These are phyloP conservation scores for Prunus armeniaca DNA, from an alignment of 306 rosid species.

Conservation along the genomic window DNA sequence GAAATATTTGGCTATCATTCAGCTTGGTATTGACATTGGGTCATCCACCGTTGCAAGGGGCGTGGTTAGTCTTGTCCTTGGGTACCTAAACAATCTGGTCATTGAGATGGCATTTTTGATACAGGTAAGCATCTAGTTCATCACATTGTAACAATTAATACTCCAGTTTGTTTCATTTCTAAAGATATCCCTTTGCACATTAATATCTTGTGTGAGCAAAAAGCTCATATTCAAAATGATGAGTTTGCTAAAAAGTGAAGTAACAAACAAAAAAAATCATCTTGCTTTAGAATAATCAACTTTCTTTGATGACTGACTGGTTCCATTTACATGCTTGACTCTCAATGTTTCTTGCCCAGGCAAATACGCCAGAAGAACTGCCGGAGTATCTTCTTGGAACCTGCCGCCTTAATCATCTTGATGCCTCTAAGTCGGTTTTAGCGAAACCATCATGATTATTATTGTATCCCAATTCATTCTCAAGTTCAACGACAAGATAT, in stretches of 20 bases:
- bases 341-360: conserved; percentile 38
- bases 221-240: no score
- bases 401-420: conserved; percentile 78
- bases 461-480: background rate
- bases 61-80: conserved; percentile 75
- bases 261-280: no score
- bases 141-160: background rate
- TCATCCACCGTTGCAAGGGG: conserved; percentile 92
- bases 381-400: conserved; percentile 85
- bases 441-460: conserved; percentile 32
- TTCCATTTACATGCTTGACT: background rate
- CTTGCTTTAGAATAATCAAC: background rate
- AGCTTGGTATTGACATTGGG: conserved; percentile 76
- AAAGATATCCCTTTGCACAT: background rate
- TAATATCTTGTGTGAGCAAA: background rate
- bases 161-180: background rate
- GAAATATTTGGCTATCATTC: background rate
- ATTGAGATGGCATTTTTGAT: conserved; percentile 92
- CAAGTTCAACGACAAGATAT: background rate
- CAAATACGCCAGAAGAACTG: conserved; percentile 71
- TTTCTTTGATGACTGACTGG: background rate
- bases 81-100: conserved; percentile 82
- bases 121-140: conserved; percentile 48
- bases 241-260: no score
- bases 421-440: conserved; percentile 52